These are phyloP conservation scores for Sarocladium strictum DNA, from an alignment of 2,329 filamentous ascomycete species.

Conservation along the genomic window DNA sequence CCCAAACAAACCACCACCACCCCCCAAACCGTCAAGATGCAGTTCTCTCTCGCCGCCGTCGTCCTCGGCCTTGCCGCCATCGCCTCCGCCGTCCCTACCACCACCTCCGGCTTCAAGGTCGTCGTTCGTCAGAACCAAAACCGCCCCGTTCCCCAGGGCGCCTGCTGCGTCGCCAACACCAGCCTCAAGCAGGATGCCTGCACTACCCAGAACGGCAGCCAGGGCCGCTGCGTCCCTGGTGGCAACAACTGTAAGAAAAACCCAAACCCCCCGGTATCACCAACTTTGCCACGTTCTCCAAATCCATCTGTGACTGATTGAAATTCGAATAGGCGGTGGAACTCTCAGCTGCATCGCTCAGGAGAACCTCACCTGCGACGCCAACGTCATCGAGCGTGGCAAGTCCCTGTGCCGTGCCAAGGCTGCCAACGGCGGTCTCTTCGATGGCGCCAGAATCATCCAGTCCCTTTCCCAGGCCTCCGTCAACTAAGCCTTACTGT, in stretches of 20 bases:
- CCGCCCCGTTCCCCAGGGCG: slow-evolving; percentile 26
- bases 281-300: too few relatives aligned
- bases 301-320: too few relatives aligned
- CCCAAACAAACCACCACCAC: not conserved
- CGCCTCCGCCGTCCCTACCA: slow-evolving; percentile 3
- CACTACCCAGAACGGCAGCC: slow-evolving; percentile 23
- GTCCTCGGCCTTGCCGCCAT: slow-evolving; percentile 8
- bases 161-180: slow-evolving; percentile 28
- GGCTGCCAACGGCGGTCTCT: slow-evolving; percentile 16
- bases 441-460: slow-evolving; percentile 21
- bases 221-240: slow-evolving; percentile 27
- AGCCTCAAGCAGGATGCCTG: slow-evolving; percentile 31
- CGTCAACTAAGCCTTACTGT: slow-evolving; percentile 22
- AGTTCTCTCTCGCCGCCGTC: slow-evolving; percentile 8
- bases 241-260: slow-evolving; percentile 31
- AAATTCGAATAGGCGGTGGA: slow-evolving; percentile 17
- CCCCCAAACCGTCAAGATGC: slow-evolving; percentile 8
- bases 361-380: slow-evolving; percentile 20
- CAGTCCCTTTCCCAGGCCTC: slow-evolving; percentile 17
- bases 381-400: slow-evolving; percentile 22
- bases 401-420: slow-evolving; percentile 23
- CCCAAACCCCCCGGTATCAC: too few relatives aligned
- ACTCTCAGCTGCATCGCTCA: slow-evolving; percentile 23
- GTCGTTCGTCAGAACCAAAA: slow-evolving; percentile 26
- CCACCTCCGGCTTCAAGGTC: slow-evolving; percentile 5